phyloP scores from a whole-genome alignment of 352 stramenopile genomes.

The Lagenidium sp. region DNA sequence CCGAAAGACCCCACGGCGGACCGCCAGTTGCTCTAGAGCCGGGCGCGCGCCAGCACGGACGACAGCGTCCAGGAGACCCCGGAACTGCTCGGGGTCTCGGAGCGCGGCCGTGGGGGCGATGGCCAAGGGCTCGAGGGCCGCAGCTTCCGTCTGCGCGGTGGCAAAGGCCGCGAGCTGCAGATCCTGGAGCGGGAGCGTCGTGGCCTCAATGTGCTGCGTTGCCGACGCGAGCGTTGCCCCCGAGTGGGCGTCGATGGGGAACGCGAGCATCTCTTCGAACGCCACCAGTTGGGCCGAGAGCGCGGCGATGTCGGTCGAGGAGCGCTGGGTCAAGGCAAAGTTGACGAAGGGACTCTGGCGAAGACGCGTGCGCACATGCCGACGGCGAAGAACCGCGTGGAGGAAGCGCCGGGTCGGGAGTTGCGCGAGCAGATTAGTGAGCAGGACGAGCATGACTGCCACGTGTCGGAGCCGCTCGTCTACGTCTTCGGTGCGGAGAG shows the following conservation, averaged over 20 bases:
- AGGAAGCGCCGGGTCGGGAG: slow-evolving; percentile 88
- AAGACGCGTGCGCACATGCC: slow-evolving; percentile 39
- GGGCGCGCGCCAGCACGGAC: slow-evolving; percentile 16
- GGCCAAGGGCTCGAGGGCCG: slow-evolving; percentile 42
- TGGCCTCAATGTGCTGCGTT: slow-evolving; percentile 36
- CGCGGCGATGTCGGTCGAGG: slow-evolving; percentile 12
- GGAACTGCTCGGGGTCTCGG: slow-evolving; percentile 27
- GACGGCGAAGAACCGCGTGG: slow-evolving; percentile 47
- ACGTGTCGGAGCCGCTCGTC: slow-evolving; percentile 25
- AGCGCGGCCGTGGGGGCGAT: slow-evolving; percentile 49
- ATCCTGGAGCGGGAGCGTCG: slow-evolving; percentile 39
- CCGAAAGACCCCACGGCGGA: slow-evolving; percentile 38
- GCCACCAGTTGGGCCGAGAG: slow-evolving; percentile 57
- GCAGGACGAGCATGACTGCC: slow-evolving; percentile 61
- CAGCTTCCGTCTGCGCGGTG: slow-evolving; percentile 23
- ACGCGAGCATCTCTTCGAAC: slow-evolving; percentile 58
- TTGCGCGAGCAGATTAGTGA: slow-evolving; percentile 83
- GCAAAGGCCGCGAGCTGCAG: slow-evolving; percentile 68
- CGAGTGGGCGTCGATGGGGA: slow-evolving; percentile 82
- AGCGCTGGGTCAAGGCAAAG: slow-evolving; percentile 22
- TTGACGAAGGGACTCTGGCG: slow-evolving; percentile 28
- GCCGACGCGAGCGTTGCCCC: slow-evolving; percentile 37
- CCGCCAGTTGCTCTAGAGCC: slow-evolving; percentile 24
- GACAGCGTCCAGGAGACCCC: slow-evolving; percentile 30
- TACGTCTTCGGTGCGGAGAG: slow-evolving; percentile 17